Conservation (phyloP, 176 grass and related monocot genomes). For the Oryza officinalis region DNA sequence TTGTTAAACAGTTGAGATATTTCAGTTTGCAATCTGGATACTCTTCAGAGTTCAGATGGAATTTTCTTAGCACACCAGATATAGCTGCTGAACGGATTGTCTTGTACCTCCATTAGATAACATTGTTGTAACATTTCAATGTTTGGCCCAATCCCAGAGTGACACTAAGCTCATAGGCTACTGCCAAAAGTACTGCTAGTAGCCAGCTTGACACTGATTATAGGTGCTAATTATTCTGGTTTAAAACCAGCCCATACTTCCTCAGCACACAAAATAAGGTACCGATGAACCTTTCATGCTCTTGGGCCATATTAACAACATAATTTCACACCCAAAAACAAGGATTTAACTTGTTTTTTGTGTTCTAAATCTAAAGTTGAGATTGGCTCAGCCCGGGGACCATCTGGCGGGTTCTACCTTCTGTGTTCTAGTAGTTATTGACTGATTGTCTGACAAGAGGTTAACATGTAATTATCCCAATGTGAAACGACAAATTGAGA, state of each 20-base stretch:
- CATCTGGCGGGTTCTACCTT: background rate
- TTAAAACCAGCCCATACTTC: no score
- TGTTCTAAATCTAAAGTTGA: slow-evolving; percentile 5
- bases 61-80: background rate
- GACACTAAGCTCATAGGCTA: background rate
- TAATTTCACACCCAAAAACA: background rate
- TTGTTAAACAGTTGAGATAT: slow-evolving; percentile 2
- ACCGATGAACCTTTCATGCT: slow-evolving; percentile 16
- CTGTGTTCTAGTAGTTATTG: background rate
- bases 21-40: background rate
- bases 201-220: slow-evolving; percentile 8
- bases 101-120: background rate
- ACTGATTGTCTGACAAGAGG: background rate
- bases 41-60: background rate
- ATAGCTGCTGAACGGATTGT: background rate
- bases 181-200: background rate
- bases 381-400: background rate
- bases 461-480: background rate
- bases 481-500: slow-evolving; percentile 9
- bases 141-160: background rate
- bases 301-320: background rate
- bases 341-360: background rate
- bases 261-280: background rate
- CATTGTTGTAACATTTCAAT: background rate
- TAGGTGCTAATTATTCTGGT: no score